Evolutionary conservation across 108 stramenopile genomes (phyloP), one percentile per base, ranked within the genome.

Genomic region (Nannochloropsis salina): DNA sequence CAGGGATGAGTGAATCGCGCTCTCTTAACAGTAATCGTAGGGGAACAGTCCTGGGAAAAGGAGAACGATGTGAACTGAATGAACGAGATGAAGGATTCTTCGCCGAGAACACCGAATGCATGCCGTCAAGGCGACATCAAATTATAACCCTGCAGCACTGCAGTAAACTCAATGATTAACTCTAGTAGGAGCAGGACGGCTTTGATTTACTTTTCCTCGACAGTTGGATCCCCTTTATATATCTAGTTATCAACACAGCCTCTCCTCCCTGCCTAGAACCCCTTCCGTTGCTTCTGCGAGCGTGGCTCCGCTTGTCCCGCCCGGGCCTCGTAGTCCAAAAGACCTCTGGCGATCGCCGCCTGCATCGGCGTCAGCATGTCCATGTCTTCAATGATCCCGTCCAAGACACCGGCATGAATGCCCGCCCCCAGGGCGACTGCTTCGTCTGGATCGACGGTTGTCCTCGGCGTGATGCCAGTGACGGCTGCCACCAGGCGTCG

Each of bases 401-500:
- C 88, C 5, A 88, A 80, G 8, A 88, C 84, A 9, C 88, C 88
- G 5, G 88, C 88, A 79, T 84, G 84, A 3, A 84, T 81, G 1
- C 84, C 88, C 47, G 88, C 88, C 10, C 88, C 88, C 2, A 88
- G 41, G 4, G 88, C 88, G 22, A 88, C 88, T 1, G 88, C 88
- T 2, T 83, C 45, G 43, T 88, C 88, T 42, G 88, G 88, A 42
- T 88, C 81, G 5, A 88, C 88, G 9, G 88, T 88, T 12, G 80
- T 10, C 1, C 47, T 44, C 74, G 84, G 84, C 41, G 45, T 81
- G 6, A 84, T 61, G 22, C 88, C 88, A 5, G 88, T 88, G 41
- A 88, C 81, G 6, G 84, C 88, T 44, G 31, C 51, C 2, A 88
- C 84, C 45, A 88, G 47, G 45, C 81, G 80, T 84, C 84, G 84